Percentiles rank a stretch among this genome's conserved stretches.
Conservation (phyloP, 306 rosid genomes). For the Castanea crenata region DNA sequence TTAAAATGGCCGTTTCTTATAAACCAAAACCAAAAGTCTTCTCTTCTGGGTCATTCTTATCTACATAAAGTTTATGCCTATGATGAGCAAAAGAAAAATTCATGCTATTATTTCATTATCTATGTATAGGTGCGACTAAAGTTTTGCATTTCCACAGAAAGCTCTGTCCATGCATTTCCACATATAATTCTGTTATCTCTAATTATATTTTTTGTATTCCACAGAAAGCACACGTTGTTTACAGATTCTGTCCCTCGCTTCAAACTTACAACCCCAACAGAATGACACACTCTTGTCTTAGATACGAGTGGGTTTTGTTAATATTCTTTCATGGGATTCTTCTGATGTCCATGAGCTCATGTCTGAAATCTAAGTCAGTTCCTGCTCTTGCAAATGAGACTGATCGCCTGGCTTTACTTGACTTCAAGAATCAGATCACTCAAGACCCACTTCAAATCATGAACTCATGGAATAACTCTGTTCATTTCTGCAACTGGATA, state of each 20-base stretch:
- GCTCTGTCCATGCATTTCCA: too few species aligned
- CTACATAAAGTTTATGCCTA: fast-evolving
- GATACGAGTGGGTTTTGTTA: background rate
- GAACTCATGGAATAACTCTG: slow-evolving; percentile 42
- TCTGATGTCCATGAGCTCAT: slow-evolving; percentile 12
- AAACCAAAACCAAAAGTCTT: too few species aligned
- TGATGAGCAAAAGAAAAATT: too few species aligned
- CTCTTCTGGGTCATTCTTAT: too few species aligned
- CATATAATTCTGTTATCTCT: too few species aligned
- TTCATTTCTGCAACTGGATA: slow-evolving; percentile 20
- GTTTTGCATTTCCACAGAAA: too few species aligned
- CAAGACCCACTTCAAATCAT: slow-evolving; percentile 34
- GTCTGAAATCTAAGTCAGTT: background rate
- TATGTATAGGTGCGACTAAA: too few species aligned
- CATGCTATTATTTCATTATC: too few species aligned
- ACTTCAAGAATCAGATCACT: slow-evolving; percentile 28
- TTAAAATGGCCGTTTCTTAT: too few species aligned
- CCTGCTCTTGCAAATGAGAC: slow-evolving; percentile 19
- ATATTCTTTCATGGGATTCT: background rate
- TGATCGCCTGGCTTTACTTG: slow-evolving; percentile 33
- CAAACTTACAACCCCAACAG: background rate
- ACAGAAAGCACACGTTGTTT: too few species aligned
- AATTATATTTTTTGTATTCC: too few species aligned
- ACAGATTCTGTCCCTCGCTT: too few species aligned
- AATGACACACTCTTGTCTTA: background rate